These are phyloP conservation scores for Penicillium crystallinum DNA, from an alignment of 495 filamentous ascomycete species.

Conservation along the genomic window DNA sequence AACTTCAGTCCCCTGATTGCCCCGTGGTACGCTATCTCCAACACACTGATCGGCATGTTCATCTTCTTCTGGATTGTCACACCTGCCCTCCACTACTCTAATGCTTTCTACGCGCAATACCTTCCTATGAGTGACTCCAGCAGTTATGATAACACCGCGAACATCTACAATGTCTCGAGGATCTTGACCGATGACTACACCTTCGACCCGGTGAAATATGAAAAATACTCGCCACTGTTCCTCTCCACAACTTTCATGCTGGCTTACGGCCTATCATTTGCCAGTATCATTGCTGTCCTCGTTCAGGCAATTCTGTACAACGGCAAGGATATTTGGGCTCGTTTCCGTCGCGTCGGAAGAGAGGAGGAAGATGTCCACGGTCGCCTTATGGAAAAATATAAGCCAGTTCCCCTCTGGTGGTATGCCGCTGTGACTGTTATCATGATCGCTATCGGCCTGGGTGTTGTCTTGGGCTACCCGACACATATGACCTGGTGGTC, in stretches of 20 bases:
- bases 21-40: slow-evolving; percentile 60
- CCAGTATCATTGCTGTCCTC: slow-evolving; percentile 50
- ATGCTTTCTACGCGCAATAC: slow-evolving; percentile 45
- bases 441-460: slow-evolving; percentile 50
- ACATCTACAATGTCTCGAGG: slow-evolving; percentile 45
- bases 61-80: slow-evolving; percentile 50
- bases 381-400: slow-evolving; percentile 56
- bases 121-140: slow-evolving; percentile 52
- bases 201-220: slow-evolving; percentile 51
- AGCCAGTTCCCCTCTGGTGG: slow-evolving; percentile 60
- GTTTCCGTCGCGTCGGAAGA: slow-evolving; percentile 40
- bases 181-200: slow-evolving; percentile 50
- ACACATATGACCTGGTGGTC: slow-evolving; percentile 50
- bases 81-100: slow-evolving; percentile 48
- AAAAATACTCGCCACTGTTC: slow-evolving; percentile 56
- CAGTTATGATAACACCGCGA: slow-evolving; percentile 55
- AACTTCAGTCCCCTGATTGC: slow-evolving; percentile 62
- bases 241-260: slow-evolving; percentile 56
- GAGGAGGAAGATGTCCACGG: slow-evolving; percentile 65
- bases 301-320: slow-evolving; percentile 53
- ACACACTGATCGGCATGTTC: slow-evolving; percentile 52
- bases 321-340: slow-evolving; percentile 49
- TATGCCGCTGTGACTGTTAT: slow-evolving; percentile 44
- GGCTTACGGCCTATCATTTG: slow-evolving; percentile 56
- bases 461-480: slow-evolving; percentile 46